Conservation (phyloP, 768 basidiomycete genomes). For the Pleurotus pulmonarius region DNA sequence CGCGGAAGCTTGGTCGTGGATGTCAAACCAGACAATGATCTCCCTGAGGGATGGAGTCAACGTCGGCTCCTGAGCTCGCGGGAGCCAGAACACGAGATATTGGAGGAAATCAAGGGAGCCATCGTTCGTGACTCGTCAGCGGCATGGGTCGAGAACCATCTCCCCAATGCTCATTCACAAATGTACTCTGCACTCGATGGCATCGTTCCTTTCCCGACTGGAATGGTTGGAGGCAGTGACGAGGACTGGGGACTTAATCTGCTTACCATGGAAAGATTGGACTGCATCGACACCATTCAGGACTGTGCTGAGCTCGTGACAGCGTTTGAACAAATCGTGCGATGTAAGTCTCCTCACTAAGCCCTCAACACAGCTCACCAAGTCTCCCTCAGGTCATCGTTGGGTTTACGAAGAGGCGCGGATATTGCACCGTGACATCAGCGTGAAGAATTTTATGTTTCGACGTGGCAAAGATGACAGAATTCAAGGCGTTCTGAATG, state of each 20-base stretch:
- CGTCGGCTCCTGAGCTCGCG: neutral
- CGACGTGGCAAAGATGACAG: neutral
- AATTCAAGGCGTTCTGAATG: neutral
- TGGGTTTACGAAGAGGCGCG: neutral
- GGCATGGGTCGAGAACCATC: neutral
- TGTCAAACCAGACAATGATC: neutral
- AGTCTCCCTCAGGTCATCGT: neutral
- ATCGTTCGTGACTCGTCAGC: neutral
- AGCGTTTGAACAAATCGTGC: neutral
- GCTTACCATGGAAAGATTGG: neutral
- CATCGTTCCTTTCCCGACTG: neutral
- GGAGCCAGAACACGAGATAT: neutral
- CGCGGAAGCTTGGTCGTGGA: neutral
- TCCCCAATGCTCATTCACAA: neutral
- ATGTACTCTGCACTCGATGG: neutral
- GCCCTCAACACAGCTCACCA: neutral
- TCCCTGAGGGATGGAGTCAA: neutral
- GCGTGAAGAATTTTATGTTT: neutral
- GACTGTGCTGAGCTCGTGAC: neutral
- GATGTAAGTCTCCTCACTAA: neutral
- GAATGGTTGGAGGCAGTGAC: neutral
- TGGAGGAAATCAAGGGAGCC: neutral
- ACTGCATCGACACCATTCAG: neutral
- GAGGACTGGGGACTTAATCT: neutral
- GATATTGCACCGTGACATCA: conserved; percentile 2